A percentile compares a stretch with the other conserved stretches of the same genome.
Evolutionary conservation across 495 filamentous ascomycete species (phyloP).

Genomic region (Penicillium malachiteum): DNA sequence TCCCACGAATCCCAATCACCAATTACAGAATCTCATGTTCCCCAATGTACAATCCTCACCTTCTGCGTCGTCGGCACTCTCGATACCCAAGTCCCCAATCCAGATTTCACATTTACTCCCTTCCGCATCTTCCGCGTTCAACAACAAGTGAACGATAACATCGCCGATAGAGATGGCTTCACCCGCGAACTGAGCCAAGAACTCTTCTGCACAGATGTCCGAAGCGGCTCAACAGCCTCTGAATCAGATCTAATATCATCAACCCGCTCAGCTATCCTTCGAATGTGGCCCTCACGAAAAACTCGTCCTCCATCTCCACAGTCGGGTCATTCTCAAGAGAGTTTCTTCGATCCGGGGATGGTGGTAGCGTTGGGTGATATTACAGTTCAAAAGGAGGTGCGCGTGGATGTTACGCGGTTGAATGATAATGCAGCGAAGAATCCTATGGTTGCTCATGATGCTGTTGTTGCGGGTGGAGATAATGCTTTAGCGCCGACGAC

Average conservation of each 20-base stretch:
- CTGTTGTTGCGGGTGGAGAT: slow-evolving; percentile 35
- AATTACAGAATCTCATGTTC: neutral
- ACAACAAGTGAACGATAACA: slow-evolving; percentile 52
- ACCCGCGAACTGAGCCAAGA: slow-evolving; percentile 40
- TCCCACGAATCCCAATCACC: slow-evolving; percentile 23
- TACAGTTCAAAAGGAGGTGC: slow-evolving; percentile 53
- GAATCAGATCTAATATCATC: slow-evolving; percentile 28
- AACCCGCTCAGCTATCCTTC: slow-evolving; percentile 25
- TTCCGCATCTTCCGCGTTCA: slow-evolving; percentile 57
- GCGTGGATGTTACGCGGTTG: slow-evolving; percentile 47
- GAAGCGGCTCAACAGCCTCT: slow-evolving; percentile 19
- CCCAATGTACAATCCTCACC: slow-evolving; percentile 40
- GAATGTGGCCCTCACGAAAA: slow-evolving; percentile 35
- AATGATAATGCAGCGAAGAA: slow-evolving; percentile 28
- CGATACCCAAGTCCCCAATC: slow-evolving; percentile 37
- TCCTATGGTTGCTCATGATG: slow-evolving; percentile 21
- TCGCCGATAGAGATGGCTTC: slow-evolving; percentile 52
- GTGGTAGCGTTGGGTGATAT: slow-evolving; percentile 45
- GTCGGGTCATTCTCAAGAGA: slow-evolving; percentile 29
- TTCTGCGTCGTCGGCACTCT: slow-evolving; percentile 59
- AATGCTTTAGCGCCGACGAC: slow-evolving; percentile 22
- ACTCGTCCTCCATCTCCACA: neutral
- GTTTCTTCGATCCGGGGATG: slow-evolving; percentile 18
- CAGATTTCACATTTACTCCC: slow-evolving; percentile 47
- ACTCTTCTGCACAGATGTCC: slow-evolving; percentile 30